Conservation (phyloP, 2,329 filamentous ascomycete genomes). For the Aspergillus udagawae region DNA sequence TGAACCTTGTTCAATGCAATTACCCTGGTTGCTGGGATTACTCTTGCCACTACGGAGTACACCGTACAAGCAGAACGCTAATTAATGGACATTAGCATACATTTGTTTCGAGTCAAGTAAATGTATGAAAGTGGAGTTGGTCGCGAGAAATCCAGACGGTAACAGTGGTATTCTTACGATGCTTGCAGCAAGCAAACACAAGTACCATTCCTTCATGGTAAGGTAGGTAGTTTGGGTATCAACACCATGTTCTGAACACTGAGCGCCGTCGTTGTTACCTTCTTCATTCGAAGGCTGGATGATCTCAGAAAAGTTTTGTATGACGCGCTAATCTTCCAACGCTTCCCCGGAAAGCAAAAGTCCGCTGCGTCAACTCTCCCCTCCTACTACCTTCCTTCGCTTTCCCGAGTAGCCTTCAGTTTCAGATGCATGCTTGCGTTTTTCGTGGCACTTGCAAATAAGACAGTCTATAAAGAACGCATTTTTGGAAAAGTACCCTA, state of each 20-base stretch:
- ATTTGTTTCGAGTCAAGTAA: not conserved
- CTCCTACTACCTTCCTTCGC: not conserved
- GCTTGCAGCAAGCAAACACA: not conserved
- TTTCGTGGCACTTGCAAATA: not conserved
- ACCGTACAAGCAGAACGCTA: not conserved
- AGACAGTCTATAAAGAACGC: constrained; percentile 46
- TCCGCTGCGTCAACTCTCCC: not conserved
- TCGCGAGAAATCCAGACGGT: too few relatives aligned
- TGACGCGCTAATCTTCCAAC: not conserved
- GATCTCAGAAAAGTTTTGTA: not conserved
- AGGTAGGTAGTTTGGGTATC: not conserved
- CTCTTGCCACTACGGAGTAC: not conserved
- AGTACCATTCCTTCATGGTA: not conserved
- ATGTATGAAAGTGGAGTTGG: not conserved
- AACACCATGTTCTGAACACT: not conserved
- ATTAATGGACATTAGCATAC: not conserved
- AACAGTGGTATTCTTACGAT: too few relatives aligned
- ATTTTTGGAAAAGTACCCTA: constrained; percentile 42
- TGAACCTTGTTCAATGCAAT: not conserved
- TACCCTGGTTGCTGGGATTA: not conserved
- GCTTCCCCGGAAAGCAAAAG: not conserved
- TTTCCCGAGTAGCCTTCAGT: not conserved
- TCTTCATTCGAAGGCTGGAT: not conserved
- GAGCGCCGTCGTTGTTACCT: too few relatives aligned
- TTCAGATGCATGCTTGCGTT: not conserved